These are phyloP conservation scores for Colletotrichum gigasporum DNA, from an alignment of 2,329 filamentous ascomycete genomes.

Conservation along the genomic window DNA sequence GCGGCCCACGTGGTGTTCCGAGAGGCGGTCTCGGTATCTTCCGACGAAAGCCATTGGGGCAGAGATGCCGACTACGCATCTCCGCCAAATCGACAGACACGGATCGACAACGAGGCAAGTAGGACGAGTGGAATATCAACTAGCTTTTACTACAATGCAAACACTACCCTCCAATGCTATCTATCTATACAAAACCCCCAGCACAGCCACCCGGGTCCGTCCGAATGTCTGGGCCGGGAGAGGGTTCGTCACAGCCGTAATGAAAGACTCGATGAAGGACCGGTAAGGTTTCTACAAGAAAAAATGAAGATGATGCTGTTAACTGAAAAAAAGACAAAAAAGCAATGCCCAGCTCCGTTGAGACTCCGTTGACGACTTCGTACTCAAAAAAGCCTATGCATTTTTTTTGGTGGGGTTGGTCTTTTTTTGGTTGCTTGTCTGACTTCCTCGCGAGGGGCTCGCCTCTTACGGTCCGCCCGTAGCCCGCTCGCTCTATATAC, in stretches of 20 bases:
- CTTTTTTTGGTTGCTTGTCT: neutral
- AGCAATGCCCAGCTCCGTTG: neutral
- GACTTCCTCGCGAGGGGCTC: slow-evolving; percentile 13
- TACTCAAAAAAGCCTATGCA: neutral
- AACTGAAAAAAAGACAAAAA: neutral
- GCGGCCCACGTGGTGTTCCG: neutral
- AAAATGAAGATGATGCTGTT: neutral
- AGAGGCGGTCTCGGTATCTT: neutral
- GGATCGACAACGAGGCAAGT: neutral
- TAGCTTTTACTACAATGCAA: slow-evolving; percentile 31
- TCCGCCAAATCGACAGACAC: no score
- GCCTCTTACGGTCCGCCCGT: neutral
- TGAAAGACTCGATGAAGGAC: neutral
- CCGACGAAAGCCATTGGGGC: no score
- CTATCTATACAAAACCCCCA: slow-evolving; percentile 16
- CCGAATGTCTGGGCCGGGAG: no score
- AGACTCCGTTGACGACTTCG: neutral
- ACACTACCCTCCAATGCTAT: slow-evolving; percentile 27
- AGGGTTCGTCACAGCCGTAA: slow-evolving; percentile 5
- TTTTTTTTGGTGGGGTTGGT: neutral
- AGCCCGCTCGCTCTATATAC: slow-evolving; percentile 23
- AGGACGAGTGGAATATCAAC: slow-evolving; percentile 1
- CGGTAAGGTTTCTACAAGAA: slow-evolving; percentile 12
- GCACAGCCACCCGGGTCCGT: neutral
- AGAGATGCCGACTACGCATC: neutral